Evolutionary conservation across 2,329 filamentous ascomycete species (phyloP), one percentile per base, ranked within the genome.

Genomic region (Pseudogymnoascus sp.): DNA sequence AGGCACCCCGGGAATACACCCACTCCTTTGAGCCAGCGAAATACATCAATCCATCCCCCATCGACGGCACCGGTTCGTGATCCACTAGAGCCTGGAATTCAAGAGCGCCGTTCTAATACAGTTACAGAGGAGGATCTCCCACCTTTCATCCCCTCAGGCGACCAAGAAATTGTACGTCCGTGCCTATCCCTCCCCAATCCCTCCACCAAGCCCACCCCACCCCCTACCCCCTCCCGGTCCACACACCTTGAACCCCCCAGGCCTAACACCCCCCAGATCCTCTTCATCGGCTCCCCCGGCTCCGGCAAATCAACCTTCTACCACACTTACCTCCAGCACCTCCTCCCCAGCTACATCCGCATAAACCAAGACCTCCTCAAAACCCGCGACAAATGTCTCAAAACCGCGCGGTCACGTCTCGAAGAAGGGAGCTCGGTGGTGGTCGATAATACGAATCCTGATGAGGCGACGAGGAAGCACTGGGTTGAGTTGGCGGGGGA

Each of bases 391-490:
- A 88, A 84, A 69, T 89, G 86, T 73, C 76, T 97, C 65, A 90
- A 91, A 74, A 84, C 82, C 23, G 91, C 92, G 12, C 80, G 78
- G 60, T 83, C 89, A 53, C 75, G 83, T 56, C 78, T 97, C 44
- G 75, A 80, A 42, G 80, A 83, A 23, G 86, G 87, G 1, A 80
- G 80, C 21, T 89, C 90, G 2, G 85, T 96, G 3, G 91, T 82
- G 25, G 82, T 97, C 64, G 94, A 99, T 75, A 97, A 96, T 74
- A 97, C 94, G n/a, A 99, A 99, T 73, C 85, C 92, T 31, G 89
- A 96, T 75, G 74, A 80, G 10, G 88, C 90, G 61, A 91, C 88
- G 23, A 83, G 94, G 67, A 81, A 82, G n/a, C 77, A 89, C 65
- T 97, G 93, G 93, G 76, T 91, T 33, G 78, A 84, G 25, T 76